Conservation (phyloP, 306 rosid species). For the Sicyos baderoa region DNA sequence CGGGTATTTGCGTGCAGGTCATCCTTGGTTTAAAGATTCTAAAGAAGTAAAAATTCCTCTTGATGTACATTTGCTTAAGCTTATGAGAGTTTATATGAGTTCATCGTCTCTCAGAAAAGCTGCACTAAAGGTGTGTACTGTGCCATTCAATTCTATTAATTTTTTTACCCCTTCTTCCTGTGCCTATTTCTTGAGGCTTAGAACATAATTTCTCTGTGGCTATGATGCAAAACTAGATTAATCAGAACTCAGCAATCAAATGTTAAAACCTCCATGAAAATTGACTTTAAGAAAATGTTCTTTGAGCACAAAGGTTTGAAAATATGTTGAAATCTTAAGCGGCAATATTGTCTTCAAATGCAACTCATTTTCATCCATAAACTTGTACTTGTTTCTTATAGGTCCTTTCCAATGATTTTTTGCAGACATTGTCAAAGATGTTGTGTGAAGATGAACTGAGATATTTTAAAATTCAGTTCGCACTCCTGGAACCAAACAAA, state of each 20-base stretch:
- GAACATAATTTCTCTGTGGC: background rate
- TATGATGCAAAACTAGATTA: slow-evolving; percentile 6
- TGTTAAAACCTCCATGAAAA: slow-evolving; percentile 1
- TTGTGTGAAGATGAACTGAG: slow-evolving; percentile 53
- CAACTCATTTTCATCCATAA: background rate
- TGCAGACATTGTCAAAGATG: slow-evolving; percentile 81
- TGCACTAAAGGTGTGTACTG: slow-evolving; percentile 71
- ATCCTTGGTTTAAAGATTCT: slow-evolving; percentile 68
- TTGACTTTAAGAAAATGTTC: background rate
- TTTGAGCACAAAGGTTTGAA: background rate
- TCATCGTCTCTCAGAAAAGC: slow-evolving; percentile 80
- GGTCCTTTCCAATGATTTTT: slow-evolving; percentile 24
- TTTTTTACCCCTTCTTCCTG: background rate
- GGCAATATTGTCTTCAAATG: background rate
- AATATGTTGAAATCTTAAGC: background rate
- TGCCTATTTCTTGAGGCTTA: background rate
- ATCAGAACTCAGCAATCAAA: slow-evolving; percentile 3
- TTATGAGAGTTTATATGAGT: slow-evolving; percentile 79
- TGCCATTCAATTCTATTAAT: slow-evolving; percentile 13
- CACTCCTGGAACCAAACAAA: slow-evolving; percentile 69
- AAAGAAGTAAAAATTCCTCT: slow-evolving; percentile 57
- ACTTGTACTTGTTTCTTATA: background rate
- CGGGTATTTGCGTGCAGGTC: slow-evolving; percentile 48
- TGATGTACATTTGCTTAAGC: slow-evolving; percentile 73
- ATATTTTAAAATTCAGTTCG: slow-evolving; percentile 66